These are phyloP conservation scores for Monosporozyma unispora DNA, from an alignment of 805 yeast genomes.

Conservation along the genomic window DNA sequence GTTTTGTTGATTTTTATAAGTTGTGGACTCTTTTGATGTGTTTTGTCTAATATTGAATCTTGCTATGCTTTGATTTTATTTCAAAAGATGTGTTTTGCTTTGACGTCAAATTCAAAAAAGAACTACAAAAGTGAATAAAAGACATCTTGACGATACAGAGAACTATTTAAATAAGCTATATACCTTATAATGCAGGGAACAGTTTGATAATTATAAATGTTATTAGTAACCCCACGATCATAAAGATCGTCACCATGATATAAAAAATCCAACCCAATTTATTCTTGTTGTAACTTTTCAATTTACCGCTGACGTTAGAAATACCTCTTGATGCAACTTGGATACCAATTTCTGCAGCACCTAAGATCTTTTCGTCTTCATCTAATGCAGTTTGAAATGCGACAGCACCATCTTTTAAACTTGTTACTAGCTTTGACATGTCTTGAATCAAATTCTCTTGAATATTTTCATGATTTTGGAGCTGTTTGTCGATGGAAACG, in stretches of 20 bases:
- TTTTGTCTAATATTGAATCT: too few relatives aligned
- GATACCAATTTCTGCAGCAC: constrained; percentile 36
- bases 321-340: constrained; percentile 32
- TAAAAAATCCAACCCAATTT: constrained; percentile 26
- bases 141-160: not conserved
- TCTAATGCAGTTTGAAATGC: constrained; percentile 34
- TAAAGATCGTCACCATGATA: constrained; percentile 16
- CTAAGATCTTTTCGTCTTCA: constrained; percentile 32
- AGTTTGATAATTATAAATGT: constrained; percentile 31
- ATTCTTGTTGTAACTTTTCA: constrained; percentile 26
- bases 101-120: too few relatives aligned
- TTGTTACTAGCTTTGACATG: constrained; percentile 32
- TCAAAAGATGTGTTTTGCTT: too few relatives aligned
- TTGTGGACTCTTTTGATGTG: not conserved
- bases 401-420: constrained; percentile 33
- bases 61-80: too few relatives aligned
- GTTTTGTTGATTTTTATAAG: not conserved
- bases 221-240: constrained; percentile 28
- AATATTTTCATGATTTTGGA: constrained; percentile 30
- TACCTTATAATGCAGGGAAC: constrained; percentile 30
- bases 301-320: constrained; percentile 25
- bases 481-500: constrained; percentile 28
- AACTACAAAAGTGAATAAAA: too few relatives aligned
- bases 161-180: too few relatives aligned
- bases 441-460: constrained; percentile 33